Evolutionary conservation across 2,329 filamentous ascomycete genomes (phyloP), one percentile per base, ranked within the genome.

Genomic region (Pseudocercospora eumusae): DNA sequence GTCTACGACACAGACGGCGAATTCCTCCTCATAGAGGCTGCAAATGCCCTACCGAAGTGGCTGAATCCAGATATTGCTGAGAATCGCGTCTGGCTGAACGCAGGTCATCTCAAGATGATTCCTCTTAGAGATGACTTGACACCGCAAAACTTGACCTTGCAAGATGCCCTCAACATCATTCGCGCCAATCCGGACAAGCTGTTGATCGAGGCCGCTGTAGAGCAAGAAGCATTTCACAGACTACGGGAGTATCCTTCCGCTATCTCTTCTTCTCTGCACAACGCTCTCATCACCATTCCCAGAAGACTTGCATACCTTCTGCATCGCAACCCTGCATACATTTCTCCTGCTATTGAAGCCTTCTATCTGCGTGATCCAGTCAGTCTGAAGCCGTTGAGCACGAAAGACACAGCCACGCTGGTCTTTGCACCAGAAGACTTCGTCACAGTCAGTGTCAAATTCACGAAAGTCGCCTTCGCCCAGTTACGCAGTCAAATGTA

Each of bases 1-100:
- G 83, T 96, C 3, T 87, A 85, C 63, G 95, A 99, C 75, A 89
- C 87, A 54, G 95, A 98, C 77, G 96, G 96, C 69, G 93, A 99
- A 74, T 99, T 99, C 70, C 83, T 99, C 55, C 86, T 99, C 18
- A 89, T 97, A 60, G 95, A 99, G 79, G 95, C 93, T 28, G 93
- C 96, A 27, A 92, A 91, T 68, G 87, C 88, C 13, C 80, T 97
- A 2, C 95, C 95, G 2, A 86, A 85, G 64, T 99, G 95, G 96
- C 79, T 99, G 25, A 96, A 88, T 68, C 95, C 95, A 0, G 93
- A 96, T 66, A 88, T 93, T 42, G 92, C 96, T 66, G 85, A 88
- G 66, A 90, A 96, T 74, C 85, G 95, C 60, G 88, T 96, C 33
- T 99, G 95, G 95, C 87, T 99, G 59, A 86, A 96, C 70, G 79